A percentile compares a stretch with the other conserved stretches of the same genome.
Evolutionary conservation across 1,139 yeast genomes (phyloP).

Genomic region (Meyerozyma athensensis): DNA sequence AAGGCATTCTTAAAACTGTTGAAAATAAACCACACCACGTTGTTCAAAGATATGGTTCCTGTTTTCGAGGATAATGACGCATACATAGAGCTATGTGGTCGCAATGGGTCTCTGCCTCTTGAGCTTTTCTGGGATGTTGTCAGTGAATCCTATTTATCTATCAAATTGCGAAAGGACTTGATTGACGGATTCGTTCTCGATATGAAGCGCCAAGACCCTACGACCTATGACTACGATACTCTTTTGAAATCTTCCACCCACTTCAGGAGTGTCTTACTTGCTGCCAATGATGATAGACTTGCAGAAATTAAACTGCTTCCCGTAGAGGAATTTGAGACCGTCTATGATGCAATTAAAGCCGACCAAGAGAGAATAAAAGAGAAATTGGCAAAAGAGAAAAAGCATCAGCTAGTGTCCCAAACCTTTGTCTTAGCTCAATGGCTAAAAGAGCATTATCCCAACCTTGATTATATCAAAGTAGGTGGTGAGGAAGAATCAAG

Average conservation of each 20-base stretch:
- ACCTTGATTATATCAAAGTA: conserved; percentile 1
- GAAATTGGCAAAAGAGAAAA: conserved; percentile 5
- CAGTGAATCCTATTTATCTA: conserved; percentile 54
- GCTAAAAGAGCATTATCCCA: neutral
- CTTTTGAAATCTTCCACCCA: neutral
- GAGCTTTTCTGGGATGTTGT: conserved; percentile 76
- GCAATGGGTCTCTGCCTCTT: conserved; percentile 74
- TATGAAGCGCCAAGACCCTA: conserved; percentile 8
- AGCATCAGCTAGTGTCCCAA: conserved; percentile 4
- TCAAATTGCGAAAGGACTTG: conserved; percentile 58
- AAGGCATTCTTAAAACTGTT: conserved; percentile 39
- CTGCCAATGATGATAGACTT: neutral
- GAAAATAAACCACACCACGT: conserved; percentile 48
- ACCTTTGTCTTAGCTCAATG: neutral
- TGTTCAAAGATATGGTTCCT: conserved; percentile 55
- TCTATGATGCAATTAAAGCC: conserved; percentile 23
- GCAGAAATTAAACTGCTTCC: conserved; percentile 5
- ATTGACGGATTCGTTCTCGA: conserved; percentile 49
- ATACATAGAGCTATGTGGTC: conserved; percentile 63
- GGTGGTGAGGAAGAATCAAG: conserved; percentile 8
- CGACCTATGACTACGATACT: conserved; percentile 1
- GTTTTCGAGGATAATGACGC: conserved; percentile 52
- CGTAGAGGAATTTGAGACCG: conserved; percentile 20
- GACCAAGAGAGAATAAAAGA: conserved; percentile 19
- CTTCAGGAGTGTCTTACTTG: neutral